Evolutionary conservation across 345 rosid species (phyloP), one percentile per base, ranked within the genome.

Genomic region (Salix purpurea): DNA sequence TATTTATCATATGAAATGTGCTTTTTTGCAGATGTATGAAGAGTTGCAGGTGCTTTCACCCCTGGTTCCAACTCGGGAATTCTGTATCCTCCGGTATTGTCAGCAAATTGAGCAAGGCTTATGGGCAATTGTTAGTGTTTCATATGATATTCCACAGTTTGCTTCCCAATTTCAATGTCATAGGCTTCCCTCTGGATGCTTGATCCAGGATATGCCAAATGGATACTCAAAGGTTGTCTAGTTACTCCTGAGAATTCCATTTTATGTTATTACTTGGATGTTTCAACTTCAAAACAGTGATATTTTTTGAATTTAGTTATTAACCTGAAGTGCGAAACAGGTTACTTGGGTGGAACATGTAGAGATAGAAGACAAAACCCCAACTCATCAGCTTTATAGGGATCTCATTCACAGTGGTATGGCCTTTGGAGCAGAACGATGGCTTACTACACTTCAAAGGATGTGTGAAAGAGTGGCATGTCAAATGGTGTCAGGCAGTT

Each of bases 31-130:
- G 96, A 82, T 93, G 88, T 93, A 89, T 66, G 98, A 92, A 86
- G 99, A 96, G 82, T 70, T 96, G 84, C 97, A 93, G 85, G 86
- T 96, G 82, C 96, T 92, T 56, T 96, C 99, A 1, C 99, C 98
- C 0, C 56, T 91, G 28, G 87, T 92, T 54, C 81, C 90, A 34
- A 87, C 98, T 26, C 89, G 99, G 8, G 99, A 96, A 74, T 93
- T 90, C 80, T 90, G 85, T 72, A 79, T 91, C 73, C 88, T 92
- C 66, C 97, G 99, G 8, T 92, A 84, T 52, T 91, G 98, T 82
- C 98, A 91, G 78, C 94, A 92, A 86, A 87, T 92, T 46, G 97
- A 93, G 83, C 94, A 87, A 87, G 98, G 99, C 77, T 73, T 88
- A 83, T 96, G 98, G 99, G 90, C 92, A 0, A 84, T 93, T 58